Conservation (phyloP, 225 moss, liverwort and hornwort genomes). For the Neckera pumila region DNA sequence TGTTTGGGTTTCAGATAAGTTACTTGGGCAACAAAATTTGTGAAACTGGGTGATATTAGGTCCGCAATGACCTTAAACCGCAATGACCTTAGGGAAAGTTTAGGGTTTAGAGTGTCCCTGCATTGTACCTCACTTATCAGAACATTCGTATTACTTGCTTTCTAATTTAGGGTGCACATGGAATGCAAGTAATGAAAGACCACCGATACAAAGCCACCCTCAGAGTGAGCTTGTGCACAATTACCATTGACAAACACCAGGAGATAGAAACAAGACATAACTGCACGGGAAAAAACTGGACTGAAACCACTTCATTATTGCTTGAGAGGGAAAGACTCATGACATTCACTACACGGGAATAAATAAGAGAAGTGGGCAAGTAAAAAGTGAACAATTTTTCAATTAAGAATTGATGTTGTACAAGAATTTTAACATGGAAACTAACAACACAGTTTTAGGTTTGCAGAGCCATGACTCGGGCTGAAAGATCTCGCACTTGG, state of each 20-base stretch:
- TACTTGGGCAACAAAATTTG: neutral
- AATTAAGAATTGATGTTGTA: constrained; percentile 20
- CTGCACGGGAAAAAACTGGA: neutral
- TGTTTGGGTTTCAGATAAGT: neutral
- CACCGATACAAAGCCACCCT: neutral
- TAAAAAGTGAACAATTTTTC: neutral
- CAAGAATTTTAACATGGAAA: neutral
- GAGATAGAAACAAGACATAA: neutral
- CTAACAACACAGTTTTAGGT: neutral
- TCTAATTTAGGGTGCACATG: neutral
- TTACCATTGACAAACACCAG: neutral
- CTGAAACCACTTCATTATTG: neutral
- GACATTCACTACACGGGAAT: neutral
- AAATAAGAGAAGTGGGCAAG: neutral
- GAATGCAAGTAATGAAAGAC: neutral
- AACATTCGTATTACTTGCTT: neutral
- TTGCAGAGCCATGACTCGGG: constrained; percentile 81
- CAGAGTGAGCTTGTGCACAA: too few relatives aligned
- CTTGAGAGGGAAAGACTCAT: neutral
- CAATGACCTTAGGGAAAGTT: too few relatives aligned
- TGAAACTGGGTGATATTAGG: neutral
- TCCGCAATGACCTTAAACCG: too few relatives aligned
- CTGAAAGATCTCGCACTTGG: constrained; percentile 82
- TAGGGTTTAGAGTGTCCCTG: neutral
- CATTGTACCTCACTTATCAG: neutral